Percentiles rank a stretch among this genome's conserved stretches.
phyloP scores from a whole-genome alignment of 1,284 basidiomycete species.

The Marasmius fiardii region DNA sequence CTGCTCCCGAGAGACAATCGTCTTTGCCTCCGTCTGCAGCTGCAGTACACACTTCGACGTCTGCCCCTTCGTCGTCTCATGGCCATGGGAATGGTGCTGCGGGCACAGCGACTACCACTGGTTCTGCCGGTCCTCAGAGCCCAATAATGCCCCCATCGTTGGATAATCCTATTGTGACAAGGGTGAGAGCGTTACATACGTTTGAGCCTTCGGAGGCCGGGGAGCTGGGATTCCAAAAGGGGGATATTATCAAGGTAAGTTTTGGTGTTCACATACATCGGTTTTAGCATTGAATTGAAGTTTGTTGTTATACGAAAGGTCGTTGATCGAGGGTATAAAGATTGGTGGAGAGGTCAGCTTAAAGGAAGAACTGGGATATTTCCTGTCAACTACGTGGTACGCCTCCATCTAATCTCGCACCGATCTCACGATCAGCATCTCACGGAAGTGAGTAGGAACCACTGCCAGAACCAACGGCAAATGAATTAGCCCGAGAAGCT shows the following conservation, averaged over 20 bases:
- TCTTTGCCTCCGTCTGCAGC: conserved; percentile 1
- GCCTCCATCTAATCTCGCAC: too few species aligned
- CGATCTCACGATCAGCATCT: too few species aligned
- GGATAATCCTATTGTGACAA: conserved; percentile 56
- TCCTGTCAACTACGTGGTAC: conserved; percentile 94
- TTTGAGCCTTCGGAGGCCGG: conserved; percentile 90
- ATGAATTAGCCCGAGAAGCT: conserved; percentile 80
- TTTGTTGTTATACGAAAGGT: conserved; percentile 78
- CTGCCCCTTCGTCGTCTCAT: conserved; percentile 9
- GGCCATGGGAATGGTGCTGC: background rate
- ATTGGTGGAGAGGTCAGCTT: conserved; percentile 98
- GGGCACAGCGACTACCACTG: conserved; percentile 6
- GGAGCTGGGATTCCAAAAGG: conserved; percentile 90
- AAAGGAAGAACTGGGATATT: conserved; percentile 96
- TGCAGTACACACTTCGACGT: conserved; percentile 8
- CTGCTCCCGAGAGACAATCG: conserved; percentile 4
- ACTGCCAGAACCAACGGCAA: conserved; percentile 81
- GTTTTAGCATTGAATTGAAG: conserved; percentile 30
- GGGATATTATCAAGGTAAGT: conserved; percentile 89
- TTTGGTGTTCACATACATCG: background rate
- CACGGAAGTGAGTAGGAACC: conserved; percentile 63
- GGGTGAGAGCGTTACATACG: conserved; percentile 88
- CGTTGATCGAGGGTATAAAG: conserved; percentile 91
- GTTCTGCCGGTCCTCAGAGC: conserved; percentile 7
- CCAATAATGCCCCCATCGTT: conserved; percentile 25